Base-by-base conservation (phyloP, 805 yeast genomes). In the Lipomyces kockii region DNA sequence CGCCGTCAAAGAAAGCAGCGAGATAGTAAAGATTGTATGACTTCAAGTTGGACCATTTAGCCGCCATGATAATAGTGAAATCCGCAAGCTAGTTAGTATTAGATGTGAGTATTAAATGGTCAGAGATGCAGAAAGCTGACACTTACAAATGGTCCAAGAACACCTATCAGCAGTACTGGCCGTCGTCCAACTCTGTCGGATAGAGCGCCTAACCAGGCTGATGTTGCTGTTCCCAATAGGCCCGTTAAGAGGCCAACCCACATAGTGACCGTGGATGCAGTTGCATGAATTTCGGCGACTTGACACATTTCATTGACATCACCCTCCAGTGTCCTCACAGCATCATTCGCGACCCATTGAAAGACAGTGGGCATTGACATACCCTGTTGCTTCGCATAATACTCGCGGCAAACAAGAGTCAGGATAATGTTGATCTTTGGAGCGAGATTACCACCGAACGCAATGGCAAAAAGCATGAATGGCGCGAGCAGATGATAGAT, bases 221-320 rank as follows among this genome's bases (percentile, higher is more conserved):
- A 53, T 8, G 60, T 52, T n/a, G 62, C 20, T 14, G 70, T 61
- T n/a, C 70, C 67, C 6, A 67, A 29, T 6, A 64, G 43, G 27
- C 70, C 70, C 1, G 67, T 61, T 11, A 64, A 35, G n/a, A 63
- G 37, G n/a, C 66, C 65, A n/a, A 67, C 62, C 70, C 70, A 67
- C 63, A 67, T 52, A 22, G 60, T 29, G 7, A 58, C 43, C 6
- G 63, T 56, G 14, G 70, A 64, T 12, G 67, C 65, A 25, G 60
- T 58, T 22, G 61, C 60, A 37, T 64, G 67, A 17, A 67, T 56
- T 2, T 61, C 57, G 8, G 67, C 65, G 35, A 67, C 59, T 52
- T 67, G 70, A 49, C 70, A 67, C n/a, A 61, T 49, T 34, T 56
- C 64, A 22, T 59, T 66, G 32, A 66, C 39, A 46, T 66, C 69